Base-by-base conservation (phyloP, 2,329 filamentous ascomycete species). In the Didymella sp. region DNA sequence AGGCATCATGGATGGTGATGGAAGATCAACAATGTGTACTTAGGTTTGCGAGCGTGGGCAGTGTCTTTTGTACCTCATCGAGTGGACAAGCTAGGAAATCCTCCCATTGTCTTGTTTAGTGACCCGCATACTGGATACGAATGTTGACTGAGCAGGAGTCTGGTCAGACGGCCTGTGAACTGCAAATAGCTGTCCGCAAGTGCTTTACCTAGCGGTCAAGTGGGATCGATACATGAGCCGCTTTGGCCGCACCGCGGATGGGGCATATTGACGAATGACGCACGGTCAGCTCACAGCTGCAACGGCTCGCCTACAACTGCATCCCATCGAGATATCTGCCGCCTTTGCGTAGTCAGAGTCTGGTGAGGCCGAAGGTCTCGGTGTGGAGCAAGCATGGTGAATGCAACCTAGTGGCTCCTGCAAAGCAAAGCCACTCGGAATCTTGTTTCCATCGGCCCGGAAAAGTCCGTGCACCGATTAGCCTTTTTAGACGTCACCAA, bases 51-150 rank as follows among this genome's bases (percentile, higher is more conserved):
- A 47, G n/a, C 35, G 54, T 35, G 64, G 62, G 51, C 37, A 41
- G 41, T 42, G 35, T 63, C 66, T 70, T 68, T 68, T 69, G 67
- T 70, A 65, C 47, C 41, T 53, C 21, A 58, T 42, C 42, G 27
- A 6, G 17, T 47, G 27, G 17, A 31, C 12, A 45, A 59, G 51
- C 56, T 60, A 47, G 57, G 47, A 45, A 59, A 42, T 51, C 22
- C 28, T 42, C 40, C 48, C 59, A 52, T 43, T 42, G 38, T 49
- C 42, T 60, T 53, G 38, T 58, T 59, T 55, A 51, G 38, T 60
- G 37, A 28, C 43, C 46, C 40, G 53, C 47, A 50, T 59, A 51
- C 21, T 51, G 42, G 53, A 46, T 46, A 56, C 57, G 46, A 57
- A 25, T 38, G 35, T 55, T 40, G 42, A 61, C 51, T 47, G 53